phyloP scores from a whole-genome alignment of 2,329 filamentous ascomycete genomes.

The Akanthomyces lecanii region DNA sequence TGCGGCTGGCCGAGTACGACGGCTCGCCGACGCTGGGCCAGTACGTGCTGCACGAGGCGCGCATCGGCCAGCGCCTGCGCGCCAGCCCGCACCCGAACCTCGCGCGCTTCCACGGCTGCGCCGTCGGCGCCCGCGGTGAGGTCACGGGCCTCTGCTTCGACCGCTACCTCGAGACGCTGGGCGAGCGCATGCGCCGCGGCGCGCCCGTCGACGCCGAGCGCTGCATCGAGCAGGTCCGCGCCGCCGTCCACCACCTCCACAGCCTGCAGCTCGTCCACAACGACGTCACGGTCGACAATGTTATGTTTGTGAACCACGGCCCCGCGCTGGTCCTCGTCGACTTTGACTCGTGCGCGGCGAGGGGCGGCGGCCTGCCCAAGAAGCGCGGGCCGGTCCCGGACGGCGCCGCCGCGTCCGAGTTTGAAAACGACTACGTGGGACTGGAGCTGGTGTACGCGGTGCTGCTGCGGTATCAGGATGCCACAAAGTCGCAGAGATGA shows the following conservation, averaged over 20 bases:
- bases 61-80: background rate
- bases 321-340: background rate
- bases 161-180: background rate
- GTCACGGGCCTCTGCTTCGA: slow-evolving; percentile 1
- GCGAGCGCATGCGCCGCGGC: background rate
- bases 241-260: background rate
- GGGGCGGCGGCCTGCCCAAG: background rate
- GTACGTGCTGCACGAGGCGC: slow-evolving; percentile 5
- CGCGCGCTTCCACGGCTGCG: background rate
- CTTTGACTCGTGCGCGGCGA: slow-evolving; percentile 9
- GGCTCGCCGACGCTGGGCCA: background rate
- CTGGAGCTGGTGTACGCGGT: background rate
- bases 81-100: background rate
- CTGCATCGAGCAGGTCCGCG: background rate
- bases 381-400: background rate
- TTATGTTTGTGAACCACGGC: background rate
- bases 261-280: background rate
- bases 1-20: background rate
- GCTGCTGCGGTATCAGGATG: background rate
- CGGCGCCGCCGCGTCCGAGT: background rate
- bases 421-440: background rate
- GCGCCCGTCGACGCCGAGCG: background rate
- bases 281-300: background rate
- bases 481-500: too few species aligned
- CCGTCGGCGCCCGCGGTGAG: background rate